Base-by-base conservation (phyloP, 2,329 filamentous ascomycete genomes). In the Colletotrichum liriopes region DNA sequence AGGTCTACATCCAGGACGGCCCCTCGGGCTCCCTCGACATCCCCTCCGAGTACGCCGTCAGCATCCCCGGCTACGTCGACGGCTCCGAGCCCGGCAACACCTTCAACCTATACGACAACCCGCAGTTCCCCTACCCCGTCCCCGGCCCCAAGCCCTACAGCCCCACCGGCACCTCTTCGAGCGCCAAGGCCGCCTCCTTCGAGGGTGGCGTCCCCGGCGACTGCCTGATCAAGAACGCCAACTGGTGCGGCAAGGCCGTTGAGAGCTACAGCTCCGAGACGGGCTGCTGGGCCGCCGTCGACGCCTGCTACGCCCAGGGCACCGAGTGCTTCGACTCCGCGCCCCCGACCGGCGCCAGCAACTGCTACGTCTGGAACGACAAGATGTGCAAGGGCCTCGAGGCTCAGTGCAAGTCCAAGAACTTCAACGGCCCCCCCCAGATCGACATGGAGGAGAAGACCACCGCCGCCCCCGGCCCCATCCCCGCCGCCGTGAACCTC, bases 231-330 rank as follows among this genome's bases (percentile, higher is more conserved):
- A 89, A 90, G 77, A 93, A 93, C 78, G 92, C 84, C 71, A 94
- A 94, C 83, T 94, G 92, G 92, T 93, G 91, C 81, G 92, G 87
- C 63, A 83, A 86, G 71, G 87, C 93, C 77, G 85, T 94, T 1
- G 79, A 87, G 0, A 76, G 81, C 11, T 94, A 92, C 82, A 83
- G 81, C 5, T 83, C 84, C 55, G 85, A 90, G 77, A 78, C 78
- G 1, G 86, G 86, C 18, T 94, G 93, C 84, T 93, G 90, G 89
- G 84, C 83, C 68, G 82, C 86, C 3, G 85, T 85, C 14, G 80
- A 83, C 47, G 79, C 84, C 60, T 92, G 91, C 85, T 94, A 86
- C 84, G 78, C 80, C 35, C 91, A 94, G 82, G 81, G 82, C 39
- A 80, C 86, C 3, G 78, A 75, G n/a, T 94, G 93, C 84, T 94